Evolutionary conservation across 495 filamentous ascomycete genomes (phyloP).

Genomic region (Bombardia bombarda): DNA sequence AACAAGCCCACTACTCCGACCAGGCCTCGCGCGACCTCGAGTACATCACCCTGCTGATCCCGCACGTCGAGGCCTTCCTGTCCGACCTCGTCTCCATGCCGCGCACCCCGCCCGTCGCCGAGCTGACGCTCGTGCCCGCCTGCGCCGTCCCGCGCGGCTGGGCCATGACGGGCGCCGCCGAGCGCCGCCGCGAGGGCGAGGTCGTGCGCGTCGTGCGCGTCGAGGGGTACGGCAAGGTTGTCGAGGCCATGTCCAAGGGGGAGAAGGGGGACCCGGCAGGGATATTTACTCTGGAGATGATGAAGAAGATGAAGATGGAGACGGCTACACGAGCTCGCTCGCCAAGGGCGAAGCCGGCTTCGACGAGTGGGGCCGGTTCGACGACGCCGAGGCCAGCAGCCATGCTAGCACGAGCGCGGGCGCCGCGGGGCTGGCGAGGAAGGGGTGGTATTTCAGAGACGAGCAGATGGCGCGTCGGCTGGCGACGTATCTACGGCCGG

Average conservation of each 20-base stretch:
- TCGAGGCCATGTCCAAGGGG: too few species aligned
- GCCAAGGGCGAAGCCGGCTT: constrained; percentile 16
- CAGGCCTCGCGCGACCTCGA: constrained; percentile 26
- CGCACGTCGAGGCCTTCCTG: constrained; percentile 32
- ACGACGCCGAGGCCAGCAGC: constrained; percentile 5
- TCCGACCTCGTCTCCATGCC: constrained; percentile 17
- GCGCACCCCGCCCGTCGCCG: constrained; percentile 15
- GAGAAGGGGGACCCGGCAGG: background rate
- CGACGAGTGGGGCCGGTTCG: constrained; percentile 35
- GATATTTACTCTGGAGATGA: background rate
- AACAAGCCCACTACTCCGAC: constrained; percentile 17
- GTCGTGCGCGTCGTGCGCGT: constrained; percentile 25
- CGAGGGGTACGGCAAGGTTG: too few species aligned
- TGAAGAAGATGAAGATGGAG: constrained; percentile 1
- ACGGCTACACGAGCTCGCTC: constrained; percentile 1
- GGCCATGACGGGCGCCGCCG: constrained; percentile 23
- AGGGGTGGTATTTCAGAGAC: constrained; percentile 40
- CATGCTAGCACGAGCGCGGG: background rate
- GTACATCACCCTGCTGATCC: constrained; percentile 25
- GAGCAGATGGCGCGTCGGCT: constrained; percentile 39
- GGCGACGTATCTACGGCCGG: constrained; percentile 35
- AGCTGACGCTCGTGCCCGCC: constrained; percentile 33
- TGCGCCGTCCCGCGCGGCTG: constrained; percentile 23
- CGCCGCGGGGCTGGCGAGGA: too few species aligned
- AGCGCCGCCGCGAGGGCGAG: constrained; percentile 30